Percentiles rank a stretch among this genome's conserved stretches.
These are phyloP conservation scores for Ogataea glucozyma DNA, from an alignment of 805 yeast species.

Conservation along the genomic window DNA sequence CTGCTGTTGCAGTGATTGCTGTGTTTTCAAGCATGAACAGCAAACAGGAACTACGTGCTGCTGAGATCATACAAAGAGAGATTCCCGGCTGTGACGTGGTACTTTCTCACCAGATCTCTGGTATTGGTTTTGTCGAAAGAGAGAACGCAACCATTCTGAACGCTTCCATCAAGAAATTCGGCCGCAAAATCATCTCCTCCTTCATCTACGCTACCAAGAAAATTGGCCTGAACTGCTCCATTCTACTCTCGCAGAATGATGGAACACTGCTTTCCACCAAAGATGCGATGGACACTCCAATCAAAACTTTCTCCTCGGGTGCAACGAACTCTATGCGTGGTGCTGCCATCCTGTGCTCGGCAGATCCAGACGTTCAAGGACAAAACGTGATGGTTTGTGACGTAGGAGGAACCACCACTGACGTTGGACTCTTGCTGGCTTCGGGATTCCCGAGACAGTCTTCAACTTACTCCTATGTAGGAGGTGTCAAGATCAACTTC, in stretches of 20 bases:
- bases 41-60: constrained; percentile 38
- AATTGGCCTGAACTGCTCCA: constrained; percentile 38
- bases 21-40: constrained; percentile 40
- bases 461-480: constrained; percentile 41
- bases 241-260: constrained; percentile 45
- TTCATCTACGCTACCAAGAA: constrained; percentile 38
- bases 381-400: constrained; percentile 44
- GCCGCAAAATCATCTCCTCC: constrained; percentile 39
- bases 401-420: constrained; percentile 52
- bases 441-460: constrained; percentile 48
- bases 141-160: constrained; percentile 48
- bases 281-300: constrained; percentile 42
- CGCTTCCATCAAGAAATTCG: constrained; percentile 44
- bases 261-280: constrained; percentile 43
- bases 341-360: constrained; percentile 42
- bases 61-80: constrained; percentile 33
- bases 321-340: constrained; percentile 49
- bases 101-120: constrained; percentile 41
- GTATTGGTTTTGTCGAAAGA: constrained; percentile 45
- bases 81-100: constrained; percentile 38
- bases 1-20: constrained; percentile 41
- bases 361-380: constrained; percentile 21
- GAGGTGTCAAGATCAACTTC: constrained; percentile 49
- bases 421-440: constrained; percentile 45
- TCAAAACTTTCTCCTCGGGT: constrained; percentile 47